These are phyloP conservation scores for Sporothrix protearum DNA, from an alignment of 2,329 filamentous ascomycete genomes.

Conservation along the genomic window DNA sequence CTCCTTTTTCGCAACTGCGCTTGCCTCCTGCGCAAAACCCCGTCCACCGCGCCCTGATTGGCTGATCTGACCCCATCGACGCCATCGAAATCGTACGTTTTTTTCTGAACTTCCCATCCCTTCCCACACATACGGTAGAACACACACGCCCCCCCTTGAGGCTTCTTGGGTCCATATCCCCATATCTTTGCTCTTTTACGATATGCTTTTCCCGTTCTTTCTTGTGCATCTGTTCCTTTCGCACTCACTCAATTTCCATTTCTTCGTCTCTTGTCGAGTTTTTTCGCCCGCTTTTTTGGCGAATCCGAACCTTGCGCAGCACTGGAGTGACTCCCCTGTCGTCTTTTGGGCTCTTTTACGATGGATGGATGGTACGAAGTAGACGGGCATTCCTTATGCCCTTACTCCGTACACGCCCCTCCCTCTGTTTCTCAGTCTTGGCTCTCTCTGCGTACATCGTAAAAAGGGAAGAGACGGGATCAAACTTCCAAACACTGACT, in stretches of 20 bases:
- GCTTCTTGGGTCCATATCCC: slow-evolving; percentile 14
- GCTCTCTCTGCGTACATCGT: too few relatives aligned
- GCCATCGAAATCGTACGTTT: slow-evolving; percentile 36
- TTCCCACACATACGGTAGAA: slow-evolving; percentile 27
- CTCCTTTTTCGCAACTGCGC: not conserved
- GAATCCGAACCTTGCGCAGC: not conserved
- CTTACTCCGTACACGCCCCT: not conserved
- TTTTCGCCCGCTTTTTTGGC: not conserved
- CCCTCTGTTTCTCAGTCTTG: not conserved
- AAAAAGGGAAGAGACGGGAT: not conserved
- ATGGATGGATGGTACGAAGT: too few relatives aligned
- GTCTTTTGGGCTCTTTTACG: not conserved
- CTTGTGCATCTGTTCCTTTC: slow-evolving; percentile 1
- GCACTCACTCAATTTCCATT: not conserved
- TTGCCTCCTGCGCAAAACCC: slow-evolving; percentile 11
- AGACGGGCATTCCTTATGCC: not conserved
- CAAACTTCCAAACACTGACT: slow-evolving; percentile 11
- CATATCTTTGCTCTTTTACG: slow-evolving; percentile 1
- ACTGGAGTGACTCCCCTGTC: not conserved
- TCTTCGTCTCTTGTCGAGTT: not conserved
- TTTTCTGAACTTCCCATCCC: slow-evolving; percentile 30
- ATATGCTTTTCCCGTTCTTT: slow-evolving; percentile 17
- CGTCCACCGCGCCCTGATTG: slow-evolving; percentile 29
- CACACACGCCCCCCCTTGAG: not conserved
- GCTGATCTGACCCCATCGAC: slow-evolving; percentile 27